Conservation (phyloP, 805 yeast species). For the Kodamaea leandrae region DNA sequence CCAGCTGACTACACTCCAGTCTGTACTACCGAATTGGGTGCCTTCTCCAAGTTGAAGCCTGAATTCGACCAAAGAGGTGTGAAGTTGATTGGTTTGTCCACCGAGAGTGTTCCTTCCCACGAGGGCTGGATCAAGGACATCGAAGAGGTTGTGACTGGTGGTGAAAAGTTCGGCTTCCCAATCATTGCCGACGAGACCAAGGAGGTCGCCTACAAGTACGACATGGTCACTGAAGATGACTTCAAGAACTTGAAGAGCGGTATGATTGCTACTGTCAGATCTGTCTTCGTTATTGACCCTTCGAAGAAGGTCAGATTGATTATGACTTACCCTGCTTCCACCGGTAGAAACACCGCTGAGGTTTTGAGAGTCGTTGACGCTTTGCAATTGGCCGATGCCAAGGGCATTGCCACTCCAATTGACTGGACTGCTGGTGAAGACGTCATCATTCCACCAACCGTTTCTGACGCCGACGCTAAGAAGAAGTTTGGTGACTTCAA, state of each 20-base stretch:
- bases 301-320: slow-evolving; percentile 58
- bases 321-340: slow-evolving; percentile 68
- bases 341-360: slow-evolving; percentile 76
- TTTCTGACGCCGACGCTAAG: slow-evolving; percentile 58
- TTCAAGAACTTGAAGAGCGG: slow-evolving; percentile 64
- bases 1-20: slow-evolving; percentile 81
- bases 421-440: slow-evolving; percentile 75
- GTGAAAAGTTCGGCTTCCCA: slow-evolving; percentile 58
- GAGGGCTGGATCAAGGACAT: slow-evolving; percentile 69
- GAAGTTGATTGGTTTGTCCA: slow-evolving; percentile 66
- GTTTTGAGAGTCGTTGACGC: slow-evolving; percentile 69
- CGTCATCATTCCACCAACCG: slow-evolving; percentile 68
- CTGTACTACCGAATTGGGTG: slow-evolving; percentile 77
- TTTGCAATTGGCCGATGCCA: slow-evolving; percentile 59
- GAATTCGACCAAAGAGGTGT: slow-evolving; percentile 65
- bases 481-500: slow-evolving; percentile 60
- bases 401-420: slow-evolving; percentile 65
- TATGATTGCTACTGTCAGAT: slow-evolving; percentile 64
- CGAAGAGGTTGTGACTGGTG: slow-evolving; percentile 56
- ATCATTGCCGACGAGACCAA: slow-evolving; percentile 65
- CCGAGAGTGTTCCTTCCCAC: slow-evolving; percentile 62
- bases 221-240: slow-evolving; percentile 71
- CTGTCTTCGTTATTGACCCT: slow-evolving; percentile 72
- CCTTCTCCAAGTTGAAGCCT: slow-evolving; percentile 67
- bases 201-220: slow-evolving; percentile 59